These are phyloP conservation scores for Spathaspora girioi DNA, from an alignment of 805 yeast species.

Conservation along the genomic window DNA sequence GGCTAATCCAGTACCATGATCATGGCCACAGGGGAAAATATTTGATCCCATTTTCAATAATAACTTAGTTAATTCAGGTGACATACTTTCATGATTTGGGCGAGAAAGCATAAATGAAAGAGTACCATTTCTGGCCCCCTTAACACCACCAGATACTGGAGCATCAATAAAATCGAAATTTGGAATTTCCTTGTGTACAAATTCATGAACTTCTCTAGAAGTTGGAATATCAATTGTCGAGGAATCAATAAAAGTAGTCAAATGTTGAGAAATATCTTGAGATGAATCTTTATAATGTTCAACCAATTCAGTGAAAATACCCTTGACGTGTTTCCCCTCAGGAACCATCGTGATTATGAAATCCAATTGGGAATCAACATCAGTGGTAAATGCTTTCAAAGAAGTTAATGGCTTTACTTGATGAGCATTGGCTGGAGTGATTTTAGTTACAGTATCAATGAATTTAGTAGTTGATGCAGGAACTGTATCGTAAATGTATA, in stretches of 20 bases:
- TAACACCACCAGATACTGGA: slow-evolving; percentile 55
- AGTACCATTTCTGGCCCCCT: slow-evolving; percentile 50
- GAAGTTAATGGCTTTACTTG: slow-evolving; percentile 16
- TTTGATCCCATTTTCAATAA: slow-evolving; percentile 44
- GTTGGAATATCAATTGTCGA: slow-evolving; percentile 51
- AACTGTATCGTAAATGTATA: slow-evolving; percentile 43
- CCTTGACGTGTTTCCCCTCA: slow-evolving; percentile 47
- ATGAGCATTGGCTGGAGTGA: slow-evolving; percentile 14
- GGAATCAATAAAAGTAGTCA: slow-evolving; percentile 42
- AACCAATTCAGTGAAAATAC: slow-evolving; percentile 37
- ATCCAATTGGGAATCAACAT: slow-evolving; percentile 33
- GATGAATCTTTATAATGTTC: slow-evolving; percentile 19
- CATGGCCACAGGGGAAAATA: slow-evolving; percentile 45
- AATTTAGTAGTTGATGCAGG: slow-evolving; percentile 23
- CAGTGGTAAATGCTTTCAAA: slow-evolving; percentile 23
- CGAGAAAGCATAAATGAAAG: slow-evolving; percentile 52
- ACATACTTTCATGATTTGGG: slow-evolving; percentile 20
- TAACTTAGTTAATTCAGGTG: slow-evolving; percentile 26
- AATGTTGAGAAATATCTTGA: slow-evolving; percentile 4
- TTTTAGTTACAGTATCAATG: slow-evolving; percentile 18
- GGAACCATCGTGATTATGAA: slow-evolving; percentile 52
- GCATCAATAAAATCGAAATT: slow-evolving; percentile 47
- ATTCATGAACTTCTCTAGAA: slow-evolving; percentile 36
- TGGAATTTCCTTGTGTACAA: slow-evolving; percentile 28
- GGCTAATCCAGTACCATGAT: slow-evolving; percentile 50